Base-by-base conservation (phyloP, 2,329 filamentous ascomycete genomes). In the Penicillium sp. region DNA sequence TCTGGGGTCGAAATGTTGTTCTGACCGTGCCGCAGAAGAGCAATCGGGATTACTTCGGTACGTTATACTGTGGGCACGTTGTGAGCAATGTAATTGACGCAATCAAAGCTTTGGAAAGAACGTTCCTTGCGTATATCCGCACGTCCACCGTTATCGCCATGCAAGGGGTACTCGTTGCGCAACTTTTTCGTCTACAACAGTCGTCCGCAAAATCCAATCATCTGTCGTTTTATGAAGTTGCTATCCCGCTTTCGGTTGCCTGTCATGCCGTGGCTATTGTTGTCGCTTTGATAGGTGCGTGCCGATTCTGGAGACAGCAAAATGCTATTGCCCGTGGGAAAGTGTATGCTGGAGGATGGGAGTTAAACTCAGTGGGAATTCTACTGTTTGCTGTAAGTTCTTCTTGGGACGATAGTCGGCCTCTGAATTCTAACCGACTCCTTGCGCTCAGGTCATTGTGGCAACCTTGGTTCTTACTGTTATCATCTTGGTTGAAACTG, bases 81-180 rank as follows among this genome's bases (percentile, higher is more conserved):
- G 22, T 33, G 22, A 3, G 10, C 5, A 25, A 10, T 10, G 1
- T 11, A 30, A 41, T 16, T 55, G 35, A 55, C 14, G 31, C 2
- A 1, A 25, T 44, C 33, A 6, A 64, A 90, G 88, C 88, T 31
- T 81, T 90, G 50, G 88, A 91, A 73, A 80, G 88, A 55, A 91
- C 88, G 16, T 91, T 87, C 67, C 82, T 91, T n/a, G 86, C 81
- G 33, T 91, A 90, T 69, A 79, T 90, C 31, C 83, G 88, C 25
- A 91, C 88, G 1, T 89, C 87, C 0, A 74, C 88, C 33, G 79
- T 83, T 22, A 77, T 90, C 37, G 86, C 87, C 16, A 86, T 89
- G 75, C 75, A 85, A 22, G 87, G 87, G 28, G 82, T 88, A 3
- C 65, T 84, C 5, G 80, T 88, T 33, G 84, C 87, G 0, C 88